Base-by-base conservation (phyloP, 2,329 filamentous ascomycete species). In the Acrocalymma vagum region DNA sequence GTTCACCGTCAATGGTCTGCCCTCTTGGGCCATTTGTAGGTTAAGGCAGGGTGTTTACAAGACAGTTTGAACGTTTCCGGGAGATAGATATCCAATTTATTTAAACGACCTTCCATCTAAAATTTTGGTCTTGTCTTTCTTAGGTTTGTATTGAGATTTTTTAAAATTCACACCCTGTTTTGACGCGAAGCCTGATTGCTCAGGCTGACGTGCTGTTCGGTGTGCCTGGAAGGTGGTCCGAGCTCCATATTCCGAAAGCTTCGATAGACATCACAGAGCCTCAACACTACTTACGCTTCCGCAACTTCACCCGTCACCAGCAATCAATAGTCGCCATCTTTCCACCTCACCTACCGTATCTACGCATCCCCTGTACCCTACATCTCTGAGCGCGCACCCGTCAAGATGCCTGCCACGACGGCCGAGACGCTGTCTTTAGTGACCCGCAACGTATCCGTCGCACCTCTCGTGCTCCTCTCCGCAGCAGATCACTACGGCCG, bases 401-500 rank as follows among this genome's bases (percentile, higher is more conserved):
- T 46, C 37, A 61, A 35, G 62, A 97, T 97, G 93, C 93, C 92
- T 75, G 86, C 93, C 73, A 97, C 93, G 56, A 96, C 93, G 70
- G 90, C 92, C 73, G 93, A 97, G 79, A 95, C 93, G 57, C 85
- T 96, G 72, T 95, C 90, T 60, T 87, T 97, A 70, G 91, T 96
- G 72, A 93, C 86, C 65, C 86, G 90, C 73, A 96, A 87, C 74
- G 94, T 99, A 73, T 95, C 93, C 58, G 93, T 99, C 74, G 94
- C 94, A 64, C 94, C 94, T 61, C 86, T 99, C 70, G 94, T 99
- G 65, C 90, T 99, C 60, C 90, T 99, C 66, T 97, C 93, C 55
- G 92, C 87, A 60, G 94, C 95, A 81, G 94, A 99, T 78, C 94
- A 99, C 77, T 99, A 95, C 78, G 95, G 95, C 71, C 88, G 94